phyloP scores from a whole-genome alignment of 352 stramenopile species.

The Phytophthora melonis region DNA sequence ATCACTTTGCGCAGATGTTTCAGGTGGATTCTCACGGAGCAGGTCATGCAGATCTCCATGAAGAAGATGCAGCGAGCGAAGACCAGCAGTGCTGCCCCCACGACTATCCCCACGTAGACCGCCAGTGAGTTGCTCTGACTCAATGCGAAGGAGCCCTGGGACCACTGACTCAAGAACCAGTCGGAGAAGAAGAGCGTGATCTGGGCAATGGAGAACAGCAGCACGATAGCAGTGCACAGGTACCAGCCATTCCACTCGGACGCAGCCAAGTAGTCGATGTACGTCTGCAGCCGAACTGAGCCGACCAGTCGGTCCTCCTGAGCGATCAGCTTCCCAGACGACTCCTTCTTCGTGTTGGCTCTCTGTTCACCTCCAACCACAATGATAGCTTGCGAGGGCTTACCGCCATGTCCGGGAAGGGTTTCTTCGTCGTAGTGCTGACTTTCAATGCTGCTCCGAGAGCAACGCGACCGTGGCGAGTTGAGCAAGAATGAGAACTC shows the following conservation, averaged over 20 bases:
- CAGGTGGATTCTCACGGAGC: slow-evolving; percentile 46
- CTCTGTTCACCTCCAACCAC: not conserved
- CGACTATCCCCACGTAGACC: slow-evolving; percentile 47
- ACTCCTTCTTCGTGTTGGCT: not conserved
- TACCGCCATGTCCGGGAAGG: not conserved
- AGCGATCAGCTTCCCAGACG: not conserved
- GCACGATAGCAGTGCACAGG: slow-evolving; percentile 15
- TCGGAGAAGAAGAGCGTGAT: slow-evolving; percentile 47
- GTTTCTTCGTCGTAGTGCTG: not conserved
- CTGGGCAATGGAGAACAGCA: slow-evolving; percentile 46
- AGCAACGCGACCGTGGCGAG: not conserved
- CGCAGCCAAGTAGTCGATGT: slow-evolving; percentile 48
- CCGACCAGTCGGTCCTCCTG: not conserved
- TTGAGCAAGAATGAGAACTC: slow-evolving; percentile 32
- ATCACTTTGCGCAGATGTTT: slow-evolving; percentile 57
- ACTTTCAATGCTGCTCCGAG: not conserved
- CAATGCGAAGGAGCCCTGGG: slow-evolving; percentile 31
- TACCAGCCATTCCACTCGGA: slow-evolving; percentile 46
- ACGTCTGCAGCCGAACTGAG: slow-evolving; percentile 18
- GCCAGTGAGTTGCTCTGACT: slow-evolving; percentile 40
- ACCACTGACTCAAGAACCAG: slow-evolving; percentile 58
- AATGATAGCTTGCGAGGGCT: not conserved
- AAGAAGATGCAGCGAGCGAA: slow-evolving; percentile 46
- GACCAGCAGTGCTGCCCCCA: slow-evolving; percentile 29
- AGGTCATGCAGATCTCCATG: slow-evolving; percentile 52